Evolutionary conservation across 2,329 filamentous ascomycete genomes (phyloP).

Genomic region (Scedosporium aurantiacum): DNA sequence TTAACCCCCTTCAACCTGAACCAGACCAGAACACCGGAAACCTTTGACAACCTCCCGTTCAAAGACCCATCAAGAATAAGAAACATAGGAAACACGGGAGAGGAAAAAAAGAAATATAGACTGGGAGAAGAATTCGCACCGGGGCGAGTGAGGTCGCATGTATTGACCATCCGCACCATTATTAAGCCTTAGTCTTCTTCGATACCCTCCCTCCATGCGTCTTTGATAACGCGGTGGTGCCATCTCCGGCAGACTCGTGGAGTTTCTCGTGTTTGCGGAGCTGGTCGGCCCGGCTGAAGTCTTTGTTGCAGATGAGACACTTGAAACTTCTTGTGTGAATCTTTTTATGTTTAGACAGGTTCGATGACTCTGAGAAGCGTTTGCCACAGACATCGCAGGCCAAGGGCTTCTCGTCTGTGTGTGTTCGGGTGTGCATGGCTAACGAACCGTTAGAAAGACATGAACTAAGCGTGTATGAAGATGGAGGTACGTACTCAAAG

Average conservation of each 20-base stretch:
- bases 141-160: no score
- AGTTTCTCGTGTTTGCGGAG: conserved; percentile 37
- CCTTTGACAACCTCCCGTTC: no score
- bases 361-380: conserved; percentile 53
- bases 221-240: background rate
- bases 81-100: background rate
- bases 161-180: background rate
- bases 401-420: conserved; percentile 54
- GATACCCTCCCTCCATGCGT: conserved; percentile 1
- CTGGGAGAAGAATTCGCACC: no score
- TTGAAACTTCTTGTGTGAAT: conserved; percentile 40
- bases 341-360: conserved; percentile 54
- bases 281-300: conserved; percentile 51
- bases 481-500: conserved; percentile 40
- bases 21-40: no score
- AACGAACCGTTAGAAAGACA: conserved; percentile 1
- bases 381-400: conserved; percentile 47
- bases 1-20: no score
- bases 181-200: conserved; percentile 1
- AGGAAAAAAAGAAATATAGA: background rate
- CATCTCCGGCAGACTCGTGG: background rate
- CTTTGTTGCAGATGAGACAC: conserved; percentile 43
- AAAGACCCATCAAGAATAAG: no score
- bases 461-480: background rate
- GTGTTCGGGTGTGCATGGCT: conserved; percentile 58